Base-by-base conservation (phyloP, 768 basidiomycete species). In the Phanerochaete sordida region DNA sequence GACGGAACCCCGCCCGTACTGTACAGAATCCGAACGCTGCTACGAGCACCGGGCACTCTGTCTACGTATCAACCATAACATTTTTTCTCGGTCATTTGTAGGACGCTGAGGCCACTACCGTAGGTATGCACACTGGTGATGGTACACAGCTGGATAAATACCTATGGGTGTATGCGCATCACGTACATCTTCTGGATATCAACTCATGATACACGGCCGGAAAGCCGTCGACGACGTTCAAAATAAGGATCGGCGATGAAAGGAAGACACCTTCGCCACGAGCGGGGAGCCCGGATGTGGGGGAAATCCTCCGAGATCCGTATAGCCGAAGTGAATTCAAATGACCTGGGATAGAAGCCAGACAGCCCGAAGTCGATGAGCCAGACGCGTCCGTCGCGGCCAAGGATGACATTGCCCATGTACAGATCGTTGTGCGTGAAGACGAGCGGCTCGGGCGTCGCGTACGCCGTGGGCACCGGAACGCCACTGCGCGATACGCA, bases 341-440 rank as follows among this genome's bases (percentile, higher is more conserved):
- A 49, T 56, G 60, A 66, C 6, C 24, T 50, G 5, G 65, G 65
- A 45, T 64, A 66, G 9, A 48, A 24, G 11, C 47, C 47, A 12
- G 47, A 23, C 8, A 48, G 59, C 23, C 51, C 65, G 57, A 63
- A 68, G 43, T 68, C 66, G 7, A 68, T 62, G 4, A 68, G 57
- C 67, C 67, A 66, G n/a, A 66, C 35, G 13, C 46, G 33, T 21
- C 58, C 57, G 43, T 66, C 65, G 2, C 43, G 31, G 13, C 60
- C 64, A 5, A 68, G 43, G 12, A 64, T 61, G 35, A 68, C 31
- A 43, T 68, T 68, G 5, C 60, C 43, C 28, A 61, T 51, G 43
- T 48, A 27, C 44, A 68, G 56, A 44, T 68, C 65, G 12, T 56
- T 60, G 33, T 68, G 67, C 6, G 59, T 60, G 26, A 66, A 56